These are phyloP conservation scores for Diplodia intermedia DNA, from an alignment of 2,329 filamentous ascomycete species.

Conservation along the genomic window DNA sequence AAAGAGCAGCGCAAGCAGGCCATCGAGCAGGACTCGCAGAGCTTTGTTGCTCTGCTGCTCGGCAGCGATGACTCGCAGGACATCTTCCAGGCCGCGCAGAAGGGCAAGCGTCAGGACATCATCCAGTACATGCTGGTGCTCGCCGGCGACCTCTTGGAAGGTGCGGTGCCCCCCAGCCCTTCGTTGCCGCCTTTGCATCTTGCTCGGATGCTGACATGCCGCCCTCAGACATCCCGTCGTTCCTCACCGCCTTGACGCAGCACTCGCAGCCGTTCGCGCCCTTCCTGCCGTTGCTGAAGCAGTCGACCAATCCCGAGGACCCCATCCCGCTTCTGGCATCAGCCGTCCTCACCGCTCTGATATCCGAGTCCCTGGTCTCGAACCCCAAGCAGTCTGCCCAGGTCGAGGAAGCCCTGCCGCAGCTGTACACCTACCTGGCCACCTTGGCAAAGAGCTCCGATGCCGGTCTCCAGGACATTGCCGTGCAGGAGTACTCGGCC, in stretches of 20 bases:
- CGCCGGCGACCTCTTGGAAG: slow-evolving; percentile 83
- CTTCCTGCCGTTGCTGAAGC: slow-evolving; percentile 82
- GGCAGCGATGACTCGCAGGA: slow-evolving; percentile 70
- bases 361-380: slow-evolving; percentile 68
- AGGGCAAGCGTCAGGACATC: slow-evolving; percentile 82
- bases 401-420: slow-evolving; percentile 77
- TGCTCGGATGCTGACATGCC: neutral
- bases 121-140: slow-evolving; percentile 94
- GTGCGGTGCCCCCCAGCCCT: slow-evolving; percentile 55
- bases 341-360: slow-evolving; percentile 80
- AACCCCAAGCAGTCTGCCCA: slow-evolving; percentile 66
- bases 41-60: slow-evolving; percentile 80
- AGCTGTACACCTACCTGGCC: slow-evolving; percentile 85
- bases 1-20: slow-evolving; percentile 87
- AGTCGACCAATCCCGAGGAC: slow-evolving; percentile 83
- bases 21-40: slow-evolving; percentile 78
- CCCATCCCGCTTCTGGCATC: slow-evolving; percentile 89
- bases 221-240: slow-evolving; percentile 74
- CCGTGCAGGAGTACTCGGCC: slow-evolving; percentile 87
- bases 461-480: slow-evolving; percentile 91
- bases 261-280: slow-evolving; percentile 75
- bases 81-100: slow-evolving; percentile 78
- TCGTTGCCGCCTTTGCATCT: neutral
- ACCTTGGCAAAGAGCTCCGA: slow-evolving; percentile 84
- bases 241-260: slow-evolving; percentile 77